Evolutionary conservation across 106 monocot species (phyloP).

Genomic region (Phalaenopsis aphrodite): DNA sequence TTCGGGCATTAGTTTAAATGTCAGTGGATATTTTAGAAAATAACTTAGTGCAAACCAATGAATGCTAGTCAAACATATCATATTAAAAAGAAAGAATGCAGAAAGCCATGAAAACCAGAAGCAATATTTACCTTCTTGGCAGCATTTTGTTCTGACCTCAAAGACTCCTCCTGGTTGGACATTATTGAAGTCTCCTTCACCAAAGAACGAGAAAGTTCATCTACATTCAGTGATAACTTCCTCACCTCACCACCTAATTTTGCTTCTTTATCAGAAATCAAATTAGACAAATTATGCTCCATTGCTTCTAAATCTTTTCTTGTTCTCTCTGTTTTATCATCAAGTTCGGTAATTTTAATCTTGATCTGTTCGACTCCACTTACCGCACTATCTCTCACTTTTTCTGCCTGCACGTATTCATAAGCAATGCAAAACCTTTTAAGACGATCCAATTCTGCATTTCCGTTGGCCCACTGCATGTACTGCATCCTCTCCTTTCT

Average conservation of each 20-base stretch:
- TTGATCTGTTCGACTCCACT: slow-evolving; percentile 43
- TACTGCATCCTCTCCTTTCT: slow-evolving; percentile 89
- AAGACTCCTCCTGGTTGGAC: slow-evolving; percentile 61
- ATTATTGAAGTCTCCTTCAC: slow-evolving; percentile 86
- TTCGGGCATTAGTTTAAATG: background rate
- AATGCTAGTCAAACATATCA: background rate
- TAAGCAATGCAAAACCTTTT: slow-evolving; percentile 81
- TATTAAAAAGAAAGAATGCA: background rate
- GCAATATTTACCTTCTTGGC: slow-evolving; percentile 48
- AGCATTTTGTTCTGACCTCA: slow-evolving; percentile 48
- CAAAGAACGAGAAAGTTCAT: slow-evolving; percentile 52
- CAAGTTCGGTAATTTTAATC: slow-evolving; percentile 54
- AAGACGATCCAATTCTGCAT: slow-evolving; percentile 76
- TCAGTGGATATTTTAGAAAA: background rate
- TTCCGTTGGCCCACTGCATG: slow-evolving; percentile 92
- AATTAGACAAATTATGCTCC: slow-evolving; percentile 49
- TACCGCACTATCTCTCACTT: slow-evolving; percentile 40
- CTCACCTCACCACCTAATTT: slow-evolving; percentile 67
- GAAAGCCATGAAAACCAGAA: slow-evolving; percentile 4
- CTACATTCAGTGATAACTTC: slow-evolving; percentile 53
- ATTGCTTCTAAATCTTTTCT: slow-evolving; percentile 43
- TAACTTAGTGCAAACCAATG: background rate
- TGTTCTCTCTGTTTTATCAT: slow-evolving; percentile 29
- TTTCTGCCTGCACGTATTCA: slow-evolving; percentile 90
- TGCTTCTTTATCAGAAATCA: slow-evolving; percentile 79